Percentiles rank a stretch among this genome's conserved stretches.
These are phyloP conservation scores for Collybia sp. DNA, from an alignment of 768 basidiomycete species.

Conservation along the genomic window DNA sequence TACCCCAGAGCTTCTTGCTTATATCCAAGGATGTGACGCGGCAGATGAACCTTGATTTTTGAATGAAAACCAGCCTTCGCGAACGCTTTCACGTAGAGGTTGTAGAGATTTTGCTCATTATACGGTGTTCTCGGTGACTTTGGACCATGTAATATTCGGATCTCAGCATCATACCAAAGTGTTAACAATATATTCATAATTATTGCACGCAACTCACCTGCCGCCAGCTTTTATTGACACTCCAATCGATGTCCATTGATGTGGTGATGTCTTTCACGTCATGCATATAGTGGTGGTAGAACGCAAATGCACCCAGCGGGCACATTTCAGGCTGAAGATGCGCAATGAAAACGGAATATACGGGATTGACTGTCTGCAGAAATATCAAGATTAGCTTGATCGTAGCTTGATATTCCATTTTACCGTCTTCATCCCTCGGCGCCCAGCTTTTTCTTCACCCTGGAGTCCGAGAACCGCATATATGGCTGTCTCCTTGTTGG, in stretches of 20 bases:
- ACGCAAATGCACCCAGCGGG: conserved; percentile 20
- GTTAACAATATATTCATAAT: background rate
- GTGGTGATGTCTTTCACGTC: conserved; percentile 13
- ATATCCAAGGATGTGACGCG: conserved; percentile 18
- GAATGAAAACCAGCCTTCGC: conserved; percentile 11
- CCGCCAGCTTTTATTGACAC: conserved; percentile 20
- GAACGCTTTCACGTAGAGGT: conserved; percentile 14
- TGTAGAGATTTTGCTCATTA: conserved; percentile 17
- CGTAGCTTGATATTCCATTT: background rate
- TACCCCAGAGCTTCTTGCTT: conserved; percentile 17
- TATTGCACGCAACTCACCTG: conserved; percentile 9
- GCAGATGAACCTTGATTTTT: conserved; percentile 16
- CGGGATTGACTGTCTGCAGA: conserved; percentile 20
- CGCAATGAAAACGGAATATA: conserved; percentile 21
- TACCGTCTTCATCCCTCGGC: conserved; percentile 18
- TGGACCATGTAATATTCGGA: conserved; percentile 14
- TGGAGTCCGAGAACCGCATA: conserved; percentile 19
- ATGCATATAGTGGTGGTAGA: conserved; percentile 22
- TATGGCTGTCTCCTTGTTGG: conserved; percentile 13
- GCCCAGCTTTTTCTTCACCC: conserved; percentile 20
- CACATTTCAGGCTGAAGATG: conserved; percentile 18
- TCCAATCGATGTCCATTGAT: conserved; percentile 18
- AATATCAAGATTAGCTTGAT: background rate
- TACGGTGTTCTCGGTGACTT: conserved; percentile 11
- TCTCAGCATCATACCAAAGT: conserved; percentile 3